Evolutionary conservation across 2,329 filamentous ascomycete species (phyloP), one percentile per base, ranked within the genome.

Genomic region (Sarocladium brachiariae): DNA sequence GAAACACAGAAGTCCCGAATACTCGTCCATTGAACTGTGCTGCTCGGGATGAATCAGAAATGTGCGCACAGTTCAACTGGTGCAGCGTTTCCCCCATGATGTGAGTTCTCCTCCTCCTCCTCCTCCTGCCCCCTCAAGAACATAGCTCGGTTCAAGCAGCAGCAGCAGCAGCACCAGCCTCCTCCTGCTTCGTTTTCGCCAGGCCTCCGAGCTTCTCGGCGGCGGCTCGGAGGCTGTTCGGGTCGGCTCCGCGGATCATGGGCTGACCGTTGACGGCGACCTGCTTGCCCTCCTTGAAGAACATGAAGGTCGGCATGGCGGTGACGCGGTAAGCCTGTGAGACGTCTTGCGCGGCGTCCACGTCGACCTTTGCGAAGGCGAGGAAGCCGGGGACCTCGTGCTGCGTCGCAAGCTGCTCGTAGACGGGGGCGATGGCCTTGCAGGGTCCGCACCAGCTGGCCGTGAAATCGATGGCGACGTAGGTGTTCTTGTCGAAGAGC

Each of bases 241-340:
- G 61, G 30, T 70, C 62, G 1, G 66, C 68, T 10, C 68, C 68
- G 51, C 59, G 62, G 53, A 70, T 63, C 51, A 58, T 55, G 8
- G 58, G 55, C 51, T 65, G 51, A 3, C 63, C 63, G 21, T 65
- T 61, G 11, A 66, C 63, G 19, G 57, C 59, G 33, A 65, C 63
- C 49, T 61, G 60, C 50, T 57, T 57, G 57, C 86, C 89, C 57
- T 85, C 71, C 78, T 91, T 90, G 82, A 92, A 96, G 66, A 95
- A 73, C 52, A 88, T 61, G 70, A 97, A 96, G 10, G 90, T 95
- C 47, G 92, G 92, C 92, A 97, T 96, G 67, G 91, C 89, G 61
- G 86, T 83, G 67, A 97, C 80, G 58, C 80, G 79, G 59, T 93
- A 84, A 61, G 89, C 81, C 60, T 83, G 76, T 21, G 89, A 83